Base-by-base conservation (phyloP, 2,329 filamentous ascomycete species). In the Ramichloridium luteum region DNA sequence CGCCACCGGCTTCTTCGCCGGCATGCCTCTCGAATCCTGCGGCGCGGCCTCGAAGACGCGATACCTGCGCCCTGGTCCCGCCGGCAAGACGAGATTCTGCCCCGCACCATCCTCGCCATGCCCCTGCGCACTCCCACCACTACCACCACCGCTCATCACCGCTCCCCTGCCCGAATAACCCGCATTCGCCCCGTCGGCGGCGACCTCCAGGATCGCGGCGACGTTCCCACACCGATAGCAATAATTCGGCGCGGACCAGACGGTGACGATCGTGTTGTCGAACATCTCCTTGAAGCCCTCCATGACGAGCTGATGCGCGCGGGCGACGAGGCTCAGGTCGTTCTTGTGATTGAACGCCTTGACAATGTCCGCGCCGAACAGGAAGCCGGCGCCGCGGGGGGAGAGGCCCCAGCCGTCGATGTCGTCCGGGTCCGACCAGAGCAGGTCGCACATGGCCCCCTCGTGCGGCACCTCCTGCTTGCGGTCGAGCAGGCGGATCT, bases 241-340 rank as follows among this genome's bases (percentile, higher is more conserved):
- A 39, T 57, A 57, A 34, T 57, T 57, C 14, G 54, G 54, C 23
- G 54, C 54, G 11, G 56, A 60, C 64, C 90, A 98, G n/a, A 98
- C 90, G 0, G 90, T 98, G 25, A 96, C 90, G 42, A 98, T 94
- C 28, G 77, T 83, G 10, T 77, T 80, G 53, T 93, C 84, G 51
- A 96, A 98, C 86, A 96, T 96, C 56, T 96, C 90, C 61, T 96
- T 96, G 59, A 94, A 98, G 0, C 90, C 90, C 56, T 98, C 90
- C 90, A 96, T 98, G 43, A 98, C 90, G 13, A 98, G 74, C 57
- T 98, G 90, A 54, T 98, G 90, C 1, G 90, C 90, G 34, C 90
- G 75, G 12, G 88, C 90, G 43, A 98, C 90, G 31, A 98, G 69
- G 13, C 79, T 84, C 16, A 98, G 70, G 51, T 93, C 83, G 56